These are phyloP conservation scores for Tephrocybe sp. DNA, from an alignment of 768 basidiomycete genomes.

Conservation along the genomic window DNA sequence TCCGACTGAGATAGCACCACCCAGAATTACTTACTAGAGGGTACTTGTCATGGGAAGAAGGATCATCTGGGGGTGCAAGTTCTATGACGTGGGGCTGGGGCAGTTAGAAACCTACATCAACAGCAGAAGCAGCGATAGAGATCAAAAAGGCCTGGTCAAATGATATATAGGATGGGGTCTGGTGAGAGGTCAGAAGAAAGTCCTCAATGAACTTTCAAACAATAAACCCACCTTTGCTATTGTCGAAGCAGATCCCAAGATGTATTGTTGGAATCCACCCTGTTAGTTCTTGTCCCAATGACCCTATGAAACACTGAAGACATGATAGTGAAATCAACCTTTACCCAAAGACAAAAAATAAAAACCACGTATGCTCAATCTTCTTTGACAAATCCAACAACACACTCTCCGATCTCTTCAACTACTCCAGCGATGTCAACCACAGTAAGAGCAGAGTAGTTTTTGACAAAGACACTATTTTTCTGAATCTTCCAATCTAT, in stretches of 20 bases:
- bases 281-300: constrained; percentile 5
- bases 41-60: constrained; percentile 27
- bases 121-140: constrained; percentile 27
- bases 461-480: constrained; percentile 34
- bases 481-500: constrained; percentile 52
- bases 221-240: constrained; percentile 15
- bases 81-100: constrained; percentile 24
- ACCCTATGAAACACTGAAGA: constrained; percentile 16
- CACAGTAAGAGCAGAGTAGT: constrained; percentile 48
- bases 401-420: constrained; percentile 51
- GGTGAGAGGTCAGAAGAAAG: constrained; percentile 24
- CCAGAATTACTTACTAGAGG: constrained; percentile 33
- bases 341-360: not conserved
- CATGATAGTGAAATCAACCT: not conserved
- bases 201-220: constrained; percentile 15
- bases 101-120: constrained; percentile 30
- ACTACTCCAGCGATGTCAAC: constrained; percentile 53
- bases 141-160: constrained; percentile 38
- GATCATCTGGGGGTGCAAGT: constrained; percentile 29
- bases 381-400: constrained; percentile 46
- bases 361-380: constrained; percentile 50
- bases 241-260: constrained; percentile 18
- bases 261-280: constrained; percentile 28
- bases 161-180: constrained; percentile 34
- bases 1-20: constrained; percentile 24